Evolutionary conservation across 2,329 filamentous ascomycete genomes (phyloP).

Genomic region (Massarina eburnea): DNA sequence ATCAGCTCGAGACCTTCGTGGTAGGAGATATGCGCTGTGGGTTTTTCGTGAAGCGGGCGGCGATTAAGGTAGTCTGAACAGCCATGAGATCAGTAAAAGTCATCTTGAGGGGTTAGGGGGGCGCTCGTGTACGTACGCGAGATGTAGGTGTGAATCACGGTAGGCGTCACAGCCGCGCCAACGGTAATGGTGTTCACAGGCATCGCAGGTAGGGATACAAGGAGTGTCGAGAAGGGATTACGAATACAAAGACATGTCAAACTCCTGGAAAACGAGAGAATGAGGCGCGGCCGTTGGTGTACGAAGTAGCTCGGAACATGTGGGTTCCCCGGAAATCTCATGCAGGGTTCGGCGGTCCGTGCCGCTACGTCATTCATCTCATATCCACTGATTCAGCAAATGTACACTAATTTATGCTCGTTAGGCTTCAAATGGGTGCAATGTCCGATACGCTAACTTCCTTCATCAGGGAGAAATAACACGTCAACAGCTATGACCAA

Average conservation of each 20-base stretch:
- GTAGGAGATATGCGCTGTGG: conserved; percentile 89
- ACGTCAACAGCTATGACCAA: too few relatives aligned
- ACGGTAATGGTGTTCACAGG: conserved; percentile 79
- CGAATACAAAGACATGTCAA: too few relatives aligned
- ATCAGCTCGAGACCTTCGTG: conserved; percentile 89
- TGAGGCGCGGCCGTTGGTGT: too few relatives aligned
- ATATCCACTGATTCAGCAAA: too few relatives aligned
- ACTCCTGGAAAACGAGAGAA: neutral
- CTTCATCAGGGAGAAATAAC: too few relatives aligned
- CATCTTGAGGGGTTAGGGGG: too few relatives aligned
- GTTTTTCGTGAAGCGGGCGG: conserved; percentile 72
- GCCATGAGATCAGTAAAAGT: too few relatives aligned
- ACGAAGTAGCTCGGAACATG: neutral
- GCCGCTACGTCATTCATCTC: neutral
- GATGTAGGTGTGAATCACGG: conserved; percentile 81
- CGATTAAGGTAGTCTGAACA: conserved; percentile 87
- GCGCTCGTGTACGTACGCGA: too few relatives aligned
- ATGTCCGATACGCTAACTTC: too few relatives aligned
- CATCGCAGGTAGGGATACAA: conserved; percentile 43
- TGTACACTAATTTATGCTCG: too few relatives aligned
- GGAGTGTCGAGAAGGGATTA: neutral
- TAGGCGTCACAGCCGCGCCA: conserved; percentile 81
- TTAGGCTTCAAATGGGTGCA: too few relatives aligned
- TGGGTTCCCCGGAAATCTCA: neutral
- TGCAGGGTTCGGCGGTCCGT: neutral